These are phyloP conservation scores for Elaeis oleifera DNA, from an alignment of 202 grass and related monocot genomes.

Conservation along the genomic window DNA sequence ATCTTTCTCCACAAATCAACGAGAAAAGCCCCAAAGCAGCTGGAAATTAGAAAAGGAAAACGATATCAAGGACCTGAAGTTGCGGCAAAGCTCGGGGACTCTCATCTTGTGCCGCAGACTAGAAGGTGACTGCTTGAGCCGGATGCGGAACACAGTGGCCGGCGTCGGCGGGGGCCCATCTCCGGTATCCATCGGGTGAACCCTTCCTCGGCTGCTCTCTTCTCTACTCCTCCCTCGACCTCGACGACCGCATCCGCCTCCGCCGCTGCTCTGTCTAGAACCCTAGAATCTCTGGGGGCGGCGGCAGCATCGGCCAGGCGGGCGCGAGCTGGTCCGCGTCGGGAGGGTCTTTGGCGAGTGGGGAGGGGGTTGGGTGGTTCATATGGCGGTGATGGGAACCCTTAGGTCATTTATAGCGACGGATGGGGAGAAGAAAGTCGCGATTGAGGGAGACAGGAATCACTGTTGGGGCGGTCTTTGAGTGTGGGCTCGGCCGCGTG, in stretches of 20 bases:
- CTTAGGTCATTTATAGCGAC: slow-evolving; percentile 81
- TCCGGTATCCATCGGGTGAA: slow-evolving; percentile 12
- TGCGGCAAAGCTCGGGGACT: slow-evolving; percentile 87
- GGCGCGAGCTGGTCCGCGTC: slow-evolving; percentile 39
- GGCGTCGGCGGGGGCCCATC: slow-evolving; percentile 35
- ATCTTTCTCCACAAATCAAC: too few species aligned
- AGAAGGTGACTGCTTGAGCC: slow-evolving; percentile 69
- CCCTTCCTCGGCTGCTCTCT: slow-evolving; percentile 15
- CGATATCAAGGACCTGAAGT: slow-evolving; percentile 61
- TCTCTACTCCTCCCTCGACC: slow-evolving; percentile 35
- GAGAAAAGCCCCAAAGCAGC: too few species aligned
- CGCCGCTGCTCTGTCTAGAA: slow-evolving; percentile 1
- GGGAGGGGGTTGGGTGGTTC: slow-evolving; percentile 16
- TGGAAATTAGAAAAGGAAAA: neutral
- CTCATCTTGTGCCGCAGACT: slow-evolving; percentile 93
- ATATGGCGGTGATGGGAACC: slow-evolving; percentile 15
- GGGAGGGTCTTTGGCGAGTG: slow-evolving; percentile 46
- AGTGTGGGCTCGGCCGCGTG: slow-evolving; percentile 13
- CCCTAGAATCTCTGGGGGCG: slow-evolving; percentile 18
- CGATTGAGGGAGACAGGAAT: slow-evolving; percentile 12
- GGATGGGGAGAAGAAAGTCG: slow-evolving; percentile 17
- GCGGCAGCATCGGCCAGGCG: slow-evolving; percentile 14
- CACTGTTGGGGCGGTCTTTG: slow-evolving; percentile 2
- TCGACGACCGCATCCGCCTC: slow-evolving; percentile 23
- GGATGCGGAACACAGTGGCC: slow-evolving; percentile 79